phyloP scores from a whole-genome alignment of 306 rosid genomes.

The Pyrus communis region DNA sequence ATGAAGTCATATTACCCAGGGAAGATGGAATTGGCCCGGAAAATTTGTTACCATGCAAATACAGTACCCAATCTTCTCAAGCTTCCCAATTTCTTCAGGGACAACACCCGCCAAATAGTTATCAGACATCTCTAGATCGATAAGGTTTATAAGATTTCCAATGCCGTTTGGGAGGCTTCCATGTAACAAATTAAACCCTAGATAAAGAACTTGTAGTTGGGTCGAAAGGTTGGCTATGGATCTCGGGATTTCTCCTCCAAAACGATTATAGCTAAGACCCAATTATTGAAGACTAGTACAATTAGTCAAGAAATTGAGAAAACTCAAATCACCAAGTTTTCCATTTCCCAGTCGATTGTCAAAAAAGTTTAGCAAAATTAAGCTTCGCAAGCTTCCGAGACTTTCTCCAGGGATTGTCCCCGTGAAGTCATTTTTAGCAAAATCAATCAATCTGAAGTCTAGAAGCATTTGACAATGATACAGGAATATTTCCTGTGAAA shows the following conservation, averaged over 20 bases:
- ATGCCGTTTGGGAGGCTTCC: neutral
- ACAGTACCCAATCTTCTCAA: accelerated
- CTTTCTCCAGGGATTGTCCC: neutral
- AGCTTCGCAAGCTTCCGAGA: neutral
- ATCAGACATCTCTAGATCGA: accelerated
- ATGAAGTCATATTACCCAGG: neutral
- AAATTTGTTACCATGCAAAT: neutral
- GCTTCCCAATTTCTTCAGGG: neutral
- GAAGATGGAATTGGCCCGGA: neutral
- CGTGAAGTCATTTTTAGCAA: accelerated
- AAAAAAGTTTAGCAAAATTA: neutral
- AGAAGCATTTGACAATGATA: neutral
- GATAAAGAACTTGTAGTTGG: accelerated
- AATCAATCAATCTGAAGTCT: too few species aligned
- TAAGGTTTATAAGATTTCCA: too few species aligned
- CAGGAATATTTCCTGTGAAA: neutral
- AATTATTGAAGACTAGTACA: neutral
- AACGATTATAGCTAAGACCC: neutral
- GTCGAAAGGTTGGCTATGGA: neutral
- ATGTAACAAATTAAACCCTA: neutral
- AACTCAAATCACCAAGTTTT: neutral
- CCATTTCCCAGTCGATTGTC: neutral
- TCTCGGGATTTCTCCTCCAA: neutral
- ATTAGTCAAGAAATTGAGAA: neutral
- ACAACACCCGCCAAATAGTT: neutral